phyloP scores from a whole-genome alignment of 805 yeast genomes.

The Wickerhamomyces hampshirensis region DNA sequence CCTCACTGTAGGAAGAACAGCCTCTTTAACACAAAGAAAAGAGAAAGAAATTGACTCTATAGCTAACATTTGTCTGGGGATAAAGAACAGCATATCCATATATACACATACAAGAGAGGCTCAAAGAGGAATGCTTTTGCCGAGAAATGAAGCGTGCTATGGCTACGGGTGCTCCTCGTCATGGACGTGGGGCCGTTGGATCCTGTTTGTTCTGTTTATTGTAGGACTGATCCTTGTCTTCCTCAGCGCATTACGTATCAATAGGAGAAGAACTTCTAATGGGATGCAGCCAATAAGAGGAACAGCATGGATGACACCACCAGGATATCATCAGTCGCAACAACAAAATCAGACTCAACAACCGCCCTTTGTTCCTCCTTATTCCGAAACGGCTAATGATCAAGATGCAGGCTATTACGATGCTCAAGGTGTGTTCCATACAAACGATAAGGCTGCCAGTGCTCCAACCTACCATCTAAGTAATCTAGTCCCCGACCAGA shows the following conservation, averaged over 20 bases:
- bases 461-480: constrained; percentile 11
- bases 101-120: too few relatives aligned
- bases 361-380: constrained; percentile 62
- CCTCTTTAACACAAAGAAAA: too few relatives aligned
- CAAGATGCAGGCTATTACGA: constrained; percentile 65
- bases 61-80: too few relatives aligned
- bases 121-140: too few relatives aligned
- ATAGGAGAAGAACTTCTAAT: constrained; percentile 40
- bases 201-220: constrained; percentile 51
- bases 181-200: constrained; percentile 31
- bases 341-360: constrained; percentile 36
- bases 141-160: constrained; percentile 11
- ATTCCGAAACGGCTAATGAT: constrained; percentile 61
- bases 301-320: constrained; percentile 86
- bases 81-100: too few relatives aligned
- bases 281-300: constrained; percentile 62
- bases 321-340: constrained; percentile 44
- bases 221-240: constrained; percentile 43
- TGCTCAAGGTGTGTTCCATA: constrained; percentile 25
- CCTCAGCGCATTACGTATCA: constrained; percentile 47
- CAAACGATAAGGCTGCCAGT: constrained; percentile 28
- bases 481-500: constrained; percentile 21
- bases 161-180: constrained; percentile 17
- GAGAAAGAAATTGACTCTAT: too few relatives aligned
- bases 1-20: too few relatives aligned